Conservation (phyloP, 78 protist genomes). For the Neovahlkampfia damariscottae region DNA sequence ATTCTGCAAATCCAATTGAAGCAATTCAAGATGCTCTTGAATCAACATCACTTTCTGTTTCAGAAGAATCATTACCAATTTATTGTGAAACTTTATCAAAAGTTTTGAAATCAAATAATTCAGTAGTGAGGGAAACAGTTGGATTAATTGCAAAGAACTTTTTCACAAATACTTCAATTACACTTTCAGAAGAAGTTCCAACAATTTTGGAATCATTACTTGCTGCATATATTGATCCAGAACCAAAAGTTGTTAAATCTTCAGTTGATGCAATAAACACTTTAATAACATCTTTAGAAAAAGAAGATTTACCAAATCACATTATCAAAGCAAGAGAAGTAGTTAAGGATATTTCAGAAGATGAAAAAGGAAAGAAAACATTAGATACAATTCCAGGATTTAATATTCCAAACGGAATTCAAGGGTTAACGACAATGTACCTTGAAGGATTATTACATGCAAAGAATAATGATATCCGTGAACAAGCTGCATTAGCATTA, state of each 20-base stretch:
- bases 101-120: no score
- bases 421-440: slow-evolving; percentile 44
- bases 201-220: not conserved
- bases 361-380: not conserved
- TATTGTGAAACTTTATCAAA: no score
- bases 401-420: slow-evolving; percentile 36
- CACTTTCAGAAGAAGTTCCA: not conserved
- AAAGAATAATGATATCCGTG: slow-evolving; percentile 50
- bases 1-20: no score
- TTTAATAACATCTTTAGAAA: not conserved
- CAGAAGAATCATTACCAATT: no score
- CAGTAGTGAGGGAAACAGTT: no score
- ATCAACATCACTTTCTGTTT: no score
- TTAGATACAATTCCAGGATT: not conserved
- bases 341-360: not conserved
- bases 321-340: not conserved
- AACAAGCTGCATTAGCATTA: slow-evolving; percentile 64
- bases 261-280: not conserved
- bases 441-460: slow-evolving; percentile 62
- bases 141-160: no score
- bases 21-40: no score
- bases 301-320: not conserved
- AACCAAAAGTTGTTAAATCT: not conserved
- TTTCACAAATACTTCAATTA: no score
- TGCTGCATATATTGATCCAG: not conserved